Evolutionary conservation across 352 stramenopile genomes (phyloP), one percentile per base, ranked within the genome.

Genomic region (Phytophthora podocarpi): DNA sequence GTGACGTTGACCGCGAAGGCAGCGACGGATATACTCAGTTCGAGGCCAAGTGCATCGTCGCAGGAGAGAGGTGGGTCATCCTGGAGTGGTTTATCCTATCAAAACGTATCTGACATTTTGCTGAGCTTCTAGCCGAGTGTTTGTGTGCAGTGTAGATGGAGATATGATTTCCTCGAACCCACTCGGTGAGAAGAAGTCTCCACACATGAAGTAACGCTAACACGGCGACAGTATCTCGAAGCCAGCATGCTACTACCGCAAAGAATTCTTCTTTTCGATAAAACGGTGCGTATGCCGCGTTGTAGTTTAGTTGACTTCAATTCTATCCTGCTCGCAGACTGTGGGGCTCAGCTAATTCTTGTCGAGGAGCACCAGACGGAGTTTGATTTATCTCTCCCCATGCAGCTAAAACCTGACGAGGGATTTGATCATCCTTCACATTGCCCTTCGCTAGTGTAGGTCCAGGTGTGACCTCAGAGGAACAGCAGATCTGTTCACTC

Each of bases 41-140:
- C 18, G 80, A 90, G 51, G 66, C 72, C 8, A 83, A 76, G 15
- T 82, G 72, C 24, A 63, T 82, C 11, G 58, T 67, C 7, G 55
- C 63, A 30, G 80, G 78, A 53, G 64, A 87, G 30, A 85, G 74
- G 80, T 90, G 26, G 3, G 63, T 32, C 1, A 34, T 53, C 10
- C 2, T 43, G 13, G 18, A 9, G 23, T 21, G 1, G 15, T 10
- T 18, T 9, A 34, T 45, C 13, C 6, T 41, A 37, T 45, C 24
- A 28, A 18, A 18, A 5, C 13, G 24, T 34, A 42, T 43, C 21
- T 59, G 26, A 58, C 16, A 16, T 32, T 37, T 28, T 64, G n/a
- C 16, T 46, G 21, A 16, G 8, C 5, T 46, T 56, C 11, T 49
- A 75, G 66, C 18, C 66, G 56, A 43, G 43, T 75, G 18, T 75